Evolutionary conservation across 495 filamentous ascomycete genomes (phyloP).

Genomic region (Cryomyces antarcticus): DNA sequence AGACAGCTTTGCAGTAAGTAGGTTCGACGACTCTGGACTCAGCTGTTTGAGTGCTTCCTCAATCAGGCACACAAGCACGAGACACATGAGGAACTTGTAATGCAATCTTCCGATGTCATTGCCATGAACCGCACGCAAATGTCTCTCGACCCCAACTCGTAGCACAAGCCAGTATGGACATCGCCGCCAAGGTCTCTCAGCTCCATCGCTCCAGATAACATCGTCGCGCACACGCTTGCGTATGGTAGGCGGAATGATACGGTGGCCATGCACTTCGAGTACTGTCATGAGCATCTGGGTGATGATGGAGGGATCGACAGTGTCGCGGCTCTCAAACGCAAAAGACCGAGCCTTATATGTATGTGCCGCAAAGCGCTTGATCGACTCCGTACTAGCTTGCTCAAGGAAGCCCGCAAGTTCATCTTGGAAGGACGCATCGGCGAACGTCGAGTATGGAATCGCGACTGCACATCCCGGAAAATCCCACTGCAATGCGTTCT

Average conservation of each 20-base stretch:
- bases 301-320: conserved; percentile 30
- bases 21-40: conserved; percentile 13
- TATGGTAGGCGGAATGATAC: conserved; percentile 14
- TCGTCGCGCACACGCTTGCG: conserved; percentile 41
- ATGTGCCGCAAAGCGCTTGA: conserved; percentile 30
- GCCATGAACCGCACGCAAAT: conserved; percentile 25
- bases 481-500: conserved; percentile 27
- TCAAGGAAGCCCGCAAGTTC: conserved; percentile 33
- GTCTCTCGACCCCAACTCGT: conserved; percentile 30
- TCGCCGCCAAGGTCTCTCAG: conserved; percentile 34
- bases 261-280: conserved; percentile 30
- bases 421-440: conserved; percentile 24
- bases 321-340: conserved; percentile 32
- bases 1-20: conserved; percentile 33
- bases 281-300: conserved; percentile 34
- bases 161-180: conserved; percentile 37
- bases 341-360: conserved; percentile 27
- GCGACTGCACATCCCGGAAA: conserved; percentile 24
- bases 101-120: conserved; percentile 24
- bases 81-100: conserved; percentile 37
- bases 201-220: conserved; percentile 17
- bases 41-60: conserved; percentile 15
- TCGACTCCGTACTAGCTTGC: conserved; percentile 32
- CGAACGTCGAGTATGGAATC: conserved; percentile 18
- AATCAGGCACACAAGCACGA: conserved; percentile 24